Base-by-base conservation (phyloP, 768 basidiomycete species). In the Mycena latifolia region DNA sequence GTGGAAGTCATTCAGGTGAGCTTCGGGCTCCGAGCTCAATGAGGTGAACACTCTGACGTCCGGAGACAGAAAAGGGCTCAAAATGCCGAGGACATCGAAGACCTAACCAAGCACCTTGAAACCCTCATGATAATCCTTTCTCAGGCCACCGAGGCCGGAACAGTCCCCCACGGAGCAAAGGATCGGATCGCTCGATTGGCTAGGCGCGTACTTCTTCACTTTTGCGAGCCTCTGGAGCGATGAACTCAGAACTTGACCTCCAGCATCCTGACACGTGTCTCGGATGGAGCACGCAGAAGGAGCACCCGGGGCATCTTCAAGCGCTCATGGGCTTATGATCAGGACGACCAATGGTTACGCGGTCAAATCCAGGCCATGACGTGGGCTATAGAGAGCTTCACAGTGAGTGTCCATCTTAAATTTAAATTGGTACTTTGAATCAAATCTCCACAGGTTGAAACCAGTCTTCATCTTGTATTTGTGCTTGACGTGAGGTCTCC, bases 301-400 rank as follows among this genome's bases (percentile, higher is more conserved):
- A n/a, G n/a, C n/a, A n/a, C n/a, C n/a, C n/a, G n/a, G n/a, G 24
- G 11, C 14, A 12, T 48, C 24, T 11, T 48, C 15, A 58, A 35
- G 47, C 56, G 46, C 8, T 12, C 24, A 48, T 24, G 45, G 56
- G 48, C n/a, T 6, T 31, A 15, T 17, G 8, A 18, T 12, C 45
- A 18, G 24, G 56, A 48, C 27, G n/a, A 5, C 1, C 12, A 58
- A 18, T 37, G 56, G 46, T 17, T 58, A 24, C 7, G 14, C 11
- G 7, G 18, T 20, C 33, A 48, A 28, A 27, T 58, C 0, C 56
- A 37, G 29, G 18, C 56, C 4, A 22, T 58, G 17, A 25, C 56
- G 11, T 46, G 56, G 56, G 7, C 31, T 3, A 58, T 58, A 12
- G 47, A 48, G 27, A 58, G 24, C 18, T 58, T 58, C 24, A 58